Percentiles rank a stretch among this genome's conserved stretches.
Conservation (phyloP, 805 yeast species). For the Myxozyma monticola region DNA sequence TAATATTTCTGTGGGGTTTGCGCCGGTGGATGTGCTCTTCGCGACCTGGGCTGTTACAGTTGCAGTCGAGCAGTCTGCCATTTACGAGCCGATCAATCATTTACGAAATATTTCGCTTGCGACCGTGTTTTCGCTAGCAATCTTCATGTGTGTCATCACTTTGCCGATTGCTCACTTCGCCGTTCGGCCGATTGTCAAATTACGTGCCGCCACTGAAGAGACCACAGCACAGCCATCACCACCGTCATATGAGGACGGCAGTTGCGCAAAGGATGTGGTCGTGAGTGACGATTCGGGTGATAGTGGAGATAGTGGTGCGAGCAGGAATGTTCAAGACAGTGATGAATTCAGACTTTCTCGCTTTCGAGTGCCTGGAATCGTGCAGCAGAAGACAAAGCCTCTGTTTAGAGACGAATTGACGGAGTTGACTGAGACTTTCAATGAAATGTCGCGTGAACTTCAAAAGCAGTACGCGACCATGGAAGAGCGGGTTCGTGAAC, state of each 20-base stretch:
- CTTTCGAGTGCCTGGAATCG: conserved; percentile 26
- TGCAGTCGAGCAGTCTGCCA: conserved; percentile 59
- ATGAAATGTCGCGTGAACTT: conserved; percentile 85
- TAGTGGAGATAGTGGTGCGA: background rate
- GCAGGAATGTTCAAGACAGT: background rate
- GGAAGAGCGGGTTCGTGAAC: conserved; percentile 81
- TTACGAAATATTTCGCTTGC: conserved; percentile 72
- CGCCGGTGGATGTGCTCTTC: conserved; percentile 46
- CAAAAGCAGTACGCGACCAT: conserved; percentile 78
- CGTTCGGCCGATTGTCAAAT: conserved; percentile 74
- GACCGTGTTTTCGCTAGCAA: conserved; percentile 76
- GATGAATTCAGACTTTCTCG: background rate
- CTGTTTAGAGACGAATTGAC: conserved; percentile 73
- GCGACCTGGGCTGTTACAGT: conserved; percentile 73
- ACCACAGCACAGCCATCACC: conserved; percentile 37
- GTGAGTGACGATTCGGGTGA: background rate
- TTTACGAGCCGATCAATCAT: conserved; percentile 62
- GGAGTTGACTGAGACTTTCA: conserved; percentile 84
- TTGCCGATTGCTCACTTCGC: conserved; percentile 82
- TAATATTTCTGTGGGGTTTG: conserved; percentile 58
- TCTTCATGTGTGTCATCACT: conserved; percentile 69
- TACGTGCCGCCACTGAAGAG: conserved; percentile 80
- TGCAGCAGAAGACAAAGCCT: conserved; percentile 34
- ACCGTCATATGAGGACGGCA: background rate
- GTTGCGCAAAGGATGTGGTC: background rate